Conservation (phyloP, 176 grass and related monocot genomes). For the Juncus effusus region DNA sequence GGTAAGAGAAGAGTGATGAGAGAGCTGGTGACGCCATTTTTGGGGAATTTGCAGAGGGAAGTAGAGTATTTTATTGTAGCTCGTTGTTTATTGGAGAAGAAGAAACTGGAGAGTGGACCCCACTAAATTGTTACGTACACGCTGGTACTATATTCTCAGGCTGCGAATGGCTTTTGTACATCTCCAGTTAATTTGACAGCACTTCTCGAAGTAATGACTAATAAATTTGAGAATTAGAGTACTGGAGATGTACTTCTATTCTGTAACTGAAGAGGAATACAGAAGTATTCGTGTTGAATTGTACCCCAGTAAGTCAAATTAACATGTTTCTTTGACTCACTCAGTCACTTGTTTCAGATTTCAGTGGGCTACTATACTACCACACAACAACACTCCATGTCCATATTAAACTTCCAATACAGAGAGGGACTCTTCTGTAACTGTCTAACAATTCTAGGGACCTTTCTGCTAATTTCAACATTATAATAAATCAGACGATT, state of each 20-base stretch:
- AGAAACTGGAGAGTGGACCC: background rate
- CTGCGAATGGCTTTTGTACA: background rate
- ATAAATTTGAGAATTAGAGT: background rate
- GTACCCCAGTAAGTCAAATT: background rate
- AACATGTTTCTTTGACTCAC: background rate
- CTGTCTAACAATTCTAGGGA: too few species aligned
- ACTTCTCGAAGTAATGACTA: background rate
- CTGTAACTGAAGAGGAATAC: background rate
- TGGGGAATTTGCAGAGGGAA: conserved; percentile 15
- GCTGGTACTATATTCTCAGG: background rate
- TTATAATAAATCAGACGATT: too few species aligned
- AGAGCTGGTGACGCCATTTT: conserved; percentile 2
- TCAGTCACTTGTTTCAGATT: background rate
- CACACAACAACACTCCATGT: background rate
- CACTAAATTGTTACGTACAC: conserved; percentile 13
- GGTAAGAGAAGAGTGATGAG: conserved; percentile 1
- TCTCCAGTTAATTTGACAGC: background rate
- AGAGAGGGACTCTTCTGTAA: too few species aligned
- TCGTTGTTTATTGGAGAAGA: background rate
- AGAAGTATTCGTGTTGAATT: background rate
- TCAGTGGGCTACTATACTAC: conserved; percentile 15
- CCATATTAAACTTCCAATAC: too few species aligned
- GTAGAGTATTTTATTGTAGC: conserved; percentile 23
- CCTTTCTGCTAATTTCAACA: too few species aligned
- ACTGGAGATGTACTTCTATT: too few species aligned